These are phyloP conservation scores for Escallonia herrerae DNA, from an alignment of 129 eudicot species.

Conservation along the genomic window DNA sequence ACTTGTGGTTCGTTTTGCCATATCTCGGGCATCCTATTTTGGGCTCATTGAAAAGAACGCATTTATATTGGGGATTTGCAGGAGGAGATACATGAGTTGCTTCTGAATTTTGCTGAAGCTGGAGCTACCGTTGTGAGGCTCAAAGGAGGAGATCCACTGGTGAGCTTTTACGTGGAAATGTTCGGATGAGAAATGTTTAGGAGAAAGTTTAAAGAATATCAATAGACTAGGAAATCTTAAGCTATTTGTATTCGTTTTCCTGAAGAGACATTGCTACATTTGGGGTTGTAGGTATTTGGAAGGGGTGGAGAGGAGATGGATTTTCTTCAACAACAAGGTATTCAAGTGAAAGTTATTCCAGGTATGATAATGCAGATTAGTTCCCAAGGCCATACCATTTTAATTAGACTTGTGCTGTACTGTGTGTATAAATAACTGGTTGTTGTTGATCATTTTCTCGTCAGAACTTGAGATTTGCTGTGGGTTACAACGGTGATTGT, in stretches of 20 bases:
- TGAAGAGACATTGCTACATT: background rate
- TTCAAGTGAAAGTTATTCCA: conserved; percentile 86
- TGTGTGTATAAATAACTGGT: too few relatives aligned
- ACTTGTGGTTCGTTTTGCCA: too few relatives aligned
- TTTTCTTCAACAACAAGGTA: conserved; percentile 85
- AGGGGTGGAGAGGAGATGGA: conserved; percentile 99
- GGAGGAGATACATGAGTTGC: conserved; percentile 96
- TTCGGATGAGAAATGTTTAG: background rate
- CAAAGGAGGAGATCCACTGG: conserved; percentile 98
- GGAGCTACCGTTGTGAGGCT: conserved; percentile 95
- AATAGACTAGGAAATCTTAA: background rate
- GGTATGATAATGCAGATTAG: conserved; percentile 33
- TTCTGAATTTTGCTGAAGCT: conserved; percentile 86
- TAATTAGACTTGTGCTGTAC: too few relatives aligned
- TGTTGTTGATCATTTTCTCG: too few relatives aligned
- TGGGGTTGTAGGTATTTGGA: conserved; percentile 67
- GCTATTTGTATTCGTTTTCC: background rate
- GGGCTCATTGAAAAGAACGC: background rate
- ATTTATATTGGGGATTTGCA: conserved; percentile 11
- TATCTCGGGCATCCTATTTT: too few relatives aligned
- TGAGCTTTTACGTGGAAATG: conserved; percentile 18
- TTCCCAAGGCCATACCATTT: background rate
- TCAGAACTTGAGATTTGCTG: background rate
- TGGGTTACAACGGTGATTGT: background rate
- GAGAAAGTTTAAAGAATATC: background rate